Base-by-base conservation (phyloP, 1,139 yeast genomes). In the Pichia sp. region DNA sequence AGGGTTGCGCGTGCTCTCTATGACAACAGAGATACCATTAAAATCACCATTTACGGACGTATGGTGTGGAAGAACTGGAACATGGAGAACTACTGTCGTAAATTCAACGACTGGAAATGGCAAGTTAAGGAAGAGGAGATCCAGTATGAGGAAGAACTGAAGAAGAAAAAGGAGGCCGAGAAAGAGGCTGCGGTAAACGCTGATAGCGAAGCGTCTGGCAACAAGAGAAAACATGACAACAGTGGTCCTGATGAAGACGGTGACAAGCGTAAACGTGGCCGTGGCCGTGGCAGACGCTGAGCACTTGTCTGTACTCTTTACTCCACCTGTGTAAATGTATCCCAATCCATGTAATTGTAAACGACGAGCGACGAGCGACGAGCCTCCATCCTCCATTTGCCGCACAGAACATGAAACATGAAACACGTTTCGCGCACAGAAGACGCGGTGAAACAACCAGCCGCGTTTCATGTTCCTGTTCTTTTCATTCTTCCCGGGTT, bases 51-150 rank as follows among this genome's bases (percentile, higher is more conserved):
- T 18, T 91, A 91, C 53, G 98, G 98, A 30, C 75, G 82, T 55
- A 71, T 78, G 48, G 97, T 91, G 2, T 91, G 97, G 97, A 84
- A 83, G 54, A 91, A 88, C 57, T 91, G 97, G 97, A 62, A 72
- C 22, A 72, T 87, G 79, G 96, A 86, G 53, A 61, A 77, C 49
- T 85, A 77, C 52, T 58, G 66, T 11, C 71, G 96, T 55, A 79
- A 79, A 59, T 76, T 81, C 56, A 74, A 67, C 53, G 95, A 86
- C 52, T 87, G 96, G 96, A 84, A 82, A 61, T 65, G 70, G 31
- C 51, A 74, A 25, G 73, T 84, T 23, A 86, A 82, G 53, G 77
- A 77, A 35, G 83, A 79, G 51, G 94, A 84, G 53, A 30, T 24
- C 10, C 26, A 29, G 6, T 66, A 66, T 36, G 77, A 66, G 8